phyloP scores from a whole-genome alignment of 2,329 filamentous ascomycete species.

The Paracorniculantispora psalliotae region DNA sequence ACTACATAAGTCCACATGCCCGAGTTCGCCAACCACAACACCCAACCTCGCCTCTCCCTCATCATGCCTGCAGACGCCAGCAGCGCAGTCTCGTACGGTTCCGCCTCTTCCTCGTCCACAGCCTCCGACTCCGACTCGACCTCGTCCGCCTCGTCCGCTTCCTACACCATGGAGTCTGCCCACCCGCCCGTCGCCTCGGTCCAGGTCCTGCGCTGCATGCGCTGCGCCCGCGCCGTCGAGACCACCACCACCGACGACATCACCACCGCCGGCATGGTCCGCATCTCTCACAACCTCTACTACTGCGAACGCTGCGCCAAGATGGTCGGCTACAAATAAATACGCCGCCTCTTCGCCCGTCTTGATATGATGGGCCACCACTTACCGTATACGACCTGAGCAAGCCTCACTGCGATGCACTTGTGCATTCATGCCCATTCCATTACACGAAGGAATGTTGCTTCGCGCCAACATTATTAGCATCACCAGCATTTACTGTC shows the following conservation, averaged over 20 bases:
- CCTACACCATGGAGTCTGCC: conserved; percentile 45
- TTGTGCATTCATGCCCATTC: no score
- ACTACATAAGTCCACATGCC: conserved; percentile 12
- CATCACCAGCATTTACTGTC: no score
- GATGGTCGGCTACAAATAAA: conserved; percentile 59
- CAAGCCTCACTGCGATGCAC: background rate
- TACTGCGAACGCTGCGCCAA: conserved; percentile 61
- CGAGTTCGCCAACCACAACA: conserved; percentile 1
- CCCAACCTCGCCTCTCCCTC: conserved; percentile 16
- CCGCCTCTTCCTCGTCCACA: conserved; percentile 25
- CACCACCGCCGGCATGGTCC: conserved; percentile 56
- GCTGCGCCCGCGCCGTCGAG: conserved; percentile 56
- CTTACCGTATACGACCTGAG: background rate
- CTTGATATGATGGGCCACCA: no score
- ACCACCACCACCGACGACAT: conserved; percentile 57
- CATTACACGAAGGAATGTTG: no score
- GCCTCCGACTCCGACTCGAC: conserved; percentile 41
- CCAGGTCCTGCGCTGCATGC: conserved; percentile 57
- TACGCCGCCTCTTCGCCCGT: background rate
- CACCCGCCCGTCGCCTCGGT: conserved; percentile 46
- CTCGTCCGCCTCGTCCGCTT: conserved; percentile 25
- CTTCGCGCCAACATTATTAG: no score
- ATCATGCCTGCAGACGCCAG: conserved; percentile 15
- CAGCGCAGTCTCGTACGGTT: conserved; percentile 30
- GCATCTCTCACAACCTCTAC: conserved; percentile 61